Evolutionary conservation across 805 yeast species (phyloP).

Genomic region (Lipomyces kockii): DNA sequence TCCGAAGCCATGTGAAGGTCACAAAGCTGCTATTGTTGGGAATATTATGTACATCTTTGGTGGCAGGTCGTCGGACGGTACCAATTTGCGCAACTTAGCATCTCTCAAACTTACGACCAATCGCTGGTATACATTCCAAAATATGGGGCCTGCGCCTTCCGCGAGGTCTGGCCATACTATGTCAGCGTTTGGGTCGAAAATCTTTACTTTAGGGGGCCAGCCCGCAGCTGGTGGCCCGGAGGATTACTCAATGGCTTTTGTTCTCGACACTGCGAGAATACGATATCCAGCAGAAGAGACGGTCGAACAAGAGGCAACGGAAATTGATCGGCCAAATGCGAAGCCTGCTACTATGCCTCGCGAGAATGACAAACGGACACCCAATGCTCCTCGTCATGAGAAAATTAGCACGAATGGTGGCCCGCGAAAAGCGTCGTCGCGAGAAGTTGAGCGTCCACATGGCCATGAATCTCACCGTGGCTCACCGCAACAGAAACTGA

Average conservation of each 20-base stretch:
- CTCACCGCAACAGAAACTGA: neutral
- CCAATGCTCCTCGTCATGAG: constrained; percentile 1
- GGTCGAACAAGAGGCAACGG: constrained; percentile 8
- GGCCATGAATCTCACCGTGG: neutral
- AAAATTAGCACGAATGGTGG: neutral
- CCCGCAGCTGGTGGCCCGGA: constrained; percentile 54
- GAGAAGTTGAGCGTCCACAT: neutral
- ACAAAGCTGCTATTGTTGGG: constrained; percentile 77
- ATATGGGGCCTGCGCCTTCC: constrained; percentile 64
- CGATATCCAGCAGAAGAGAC: constrained; percentile 49
- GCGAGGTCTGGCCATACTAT: constrained; percentile 91
- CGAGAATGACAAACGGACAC: neutral
- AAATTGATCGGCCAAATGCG: neutral
- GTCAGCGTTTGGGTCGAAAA: constrained; percentile 70
- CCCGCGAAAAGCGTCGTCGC: neutral
- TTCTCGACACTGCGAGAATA: constrained; percentile 60
- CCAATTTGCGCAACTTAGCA: constrained; percentile 65
- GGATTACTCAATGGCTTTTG: constrained; percentile 59
- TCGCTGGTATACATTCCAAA: constrained; percentile 72
- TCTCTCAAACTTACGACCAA: constrained; percentile 75
- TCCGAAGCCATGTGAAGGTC: constrained; percentile 93
- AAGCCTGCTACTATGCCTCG: neutral
- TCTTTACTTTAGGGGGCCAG: constrained; percentile 92
- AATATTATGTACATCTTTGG: constrained; percentile 85
- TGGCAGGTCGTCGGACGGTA: constrained; percentile 79